These are phyloP conservation scores for Ambrosiella xylebori DNA, from an alignment of 2,329 filamentous ascomycete species.

Conservation along the genomic window DNA sequence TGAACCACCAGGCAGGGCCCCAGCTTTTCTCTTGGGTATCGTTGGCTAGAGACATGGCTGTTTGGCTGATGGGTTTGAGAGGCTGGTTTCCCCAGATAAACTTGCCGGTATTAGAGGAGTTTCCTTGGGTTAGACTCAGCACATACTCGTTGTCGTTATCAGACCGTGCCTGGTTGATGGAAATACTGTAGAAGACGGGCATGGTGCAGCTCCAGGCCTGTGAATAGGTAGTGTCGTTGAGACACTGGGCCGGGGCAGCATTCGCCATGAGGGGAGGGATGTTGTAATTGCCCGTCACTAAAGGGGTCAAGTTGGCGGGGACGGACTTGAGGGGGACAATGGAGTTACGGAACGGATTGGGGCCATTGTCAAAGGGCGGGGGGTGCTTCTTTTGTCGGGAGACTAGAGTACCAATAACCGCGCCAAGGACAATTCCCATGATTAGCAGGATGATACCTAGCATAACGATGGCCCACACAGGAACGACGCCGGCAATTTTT, in stretches of 20 bases:
- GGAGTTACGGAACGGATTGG: not conserved
- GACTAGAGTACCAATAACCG: conserved; percentile 35
- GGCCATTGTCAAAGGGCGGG: conserved; percentile 1
- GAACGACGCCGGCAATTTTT: conserved; percentile 41
- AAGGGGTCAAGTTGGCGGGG: conserved; percentile 32
- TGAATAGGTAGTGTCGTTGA: conserved; percentile 36
- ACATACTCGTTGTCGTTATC: conserved; percentile 22
- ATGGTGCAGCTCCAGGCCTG: conserved; percentile 48
- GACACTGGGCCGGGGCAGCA: conserved; percentile 35
- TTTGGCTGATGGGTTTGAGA: conserved; percentile 24
- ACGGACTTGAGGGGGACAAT: conserved; percentile 10
- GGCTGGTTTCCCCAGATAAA: conserved; percentile 39
- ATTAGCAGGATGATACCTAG: conserved; percentile 31
- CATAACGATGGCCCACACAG: conserved; percentile 43
- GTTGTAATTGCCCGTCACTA: conserved; percentile 37
- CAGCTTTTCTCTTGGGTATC: conserved; percentile 30
- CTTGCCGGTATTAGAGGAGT: conserved; percentile 21
- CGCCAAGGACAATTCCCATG: conserved; percentile 37
- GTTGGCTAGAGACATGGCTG: conserved; percentile 30
- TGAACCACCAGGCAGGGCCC: conserved; percentile 39
- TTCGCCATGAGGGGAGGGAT: conserved; percentile 37
- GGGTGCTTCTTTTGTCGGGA: conserved; percentile 17
- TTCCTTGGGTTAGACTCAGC: conserved; percentile 23
- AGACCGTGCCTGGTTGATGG: conserved; percentile 20
- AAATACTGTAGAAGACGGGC: conserved; percentile 28